phyloP scores from a whole-genome alignment of 1,284 basidiomycete genomes.

The Ceratobasidium sp. region DNA sequence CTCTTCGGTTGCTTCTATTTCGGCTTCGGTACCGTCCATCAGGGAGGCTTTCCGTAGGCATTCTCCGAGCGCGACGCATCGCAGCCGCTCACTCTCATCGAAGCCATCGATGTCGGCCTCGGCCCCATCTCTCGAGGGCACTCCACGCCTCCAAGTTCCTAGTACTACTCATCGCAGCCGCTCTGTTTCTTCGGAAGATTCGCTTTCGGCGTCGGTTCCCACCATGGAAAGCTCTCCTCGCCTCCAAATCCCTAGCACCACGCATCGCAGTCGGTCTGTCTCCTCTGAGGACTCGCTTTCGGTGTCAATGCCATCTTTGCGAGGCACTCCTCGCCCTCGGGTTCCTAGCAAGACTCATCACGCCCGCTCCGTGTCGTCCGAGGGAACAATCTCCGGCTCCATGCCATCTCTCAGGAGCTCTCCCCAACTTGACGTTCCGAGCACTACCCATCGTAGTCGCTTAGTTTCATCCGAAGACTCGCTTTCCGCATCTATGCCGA shows the following conservation, averaged over 20 bases:
- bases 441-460: conserved; percentile 8
- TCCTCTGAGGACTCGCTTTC: not conserved
- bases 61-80: not conserved
- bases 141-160: not conserved
- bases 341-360: conserved; percentile 5
- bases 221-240: conserved; percentile 8
- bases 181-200: conserved; percentile 11
- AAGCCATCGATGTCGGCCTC: not conserved
- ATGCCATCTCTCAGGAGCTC: not conserved
- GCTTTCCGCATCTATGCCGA: not conserved
- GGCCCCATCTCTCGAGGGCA: not conserved
- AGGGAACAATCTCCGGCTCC: not conserved
- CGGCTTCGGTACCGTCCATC: conserved; percentile 19
- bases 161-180: conserved; percentile 23
- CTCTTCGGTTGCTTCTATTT: conserved; percentile 10
- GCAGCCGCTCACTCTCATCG: conserved; percentile 13
- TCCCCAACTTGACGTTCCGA: not conserved
- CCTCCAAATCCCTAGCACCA: conserved; percentile 13
- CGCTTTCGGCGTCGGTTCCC: not conserved
- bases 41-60: not conserved
- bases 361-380: conserved; percentile 10
- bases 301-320: not conserved
- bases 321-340: not conserved
- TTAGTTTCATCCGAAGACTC: conserved; percentile 3
- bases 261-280: not conserved